Conservation (phyloP, 2,329 filamentous ascomycete species). For the Colletotrichum scovillei region DNA sequence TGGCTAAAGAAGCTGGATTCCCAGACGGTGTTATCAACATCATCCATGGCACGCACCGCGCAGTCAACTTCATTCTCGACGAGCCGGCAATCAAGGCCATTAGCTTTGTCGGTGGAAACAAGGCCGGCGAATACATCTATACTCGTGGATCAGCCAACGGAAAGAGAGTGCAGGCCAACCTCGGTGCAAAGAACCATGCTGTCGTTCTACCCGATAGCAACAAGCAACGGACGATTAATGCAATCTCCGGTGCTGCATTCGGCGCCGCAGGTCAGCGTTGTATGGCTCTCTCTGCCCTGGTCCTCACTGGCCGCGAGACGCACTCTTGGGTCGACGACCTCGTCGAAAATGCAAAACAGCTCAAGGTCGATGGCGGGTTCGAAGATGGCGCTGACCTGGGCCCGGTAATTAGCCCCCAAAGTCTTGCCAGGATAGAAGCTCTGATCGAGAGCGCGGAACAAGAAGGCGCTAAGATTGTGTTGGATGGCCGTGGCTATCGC, state of each 20-base stretch:
- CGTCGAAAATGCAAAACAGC: not conserved
- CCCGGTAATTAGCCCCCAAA: not conserved
- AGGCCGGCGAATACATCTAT: conserved; percentile 77
- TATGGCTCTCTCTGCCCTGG: conserved; percentile 67
- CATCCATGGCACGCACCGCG: conserved; percentile 72
- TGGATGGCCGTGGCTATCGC: not conserved
- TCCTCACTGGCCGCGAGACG: not conserved
- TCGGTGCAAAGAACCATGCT: conserved; percentile 78
- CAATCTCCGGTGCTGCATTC: conserved; percentile 75
- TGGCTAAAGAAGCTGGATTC: conserved; percentile 69
- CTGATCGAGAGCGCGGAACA: not conserved
- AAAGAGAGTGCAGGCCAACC: conserved; percentile 74
- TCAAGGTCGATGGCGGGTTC: not conserved
- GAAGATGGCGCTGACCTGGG: conserved; percentile 62
- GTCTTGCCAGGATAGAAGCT: not conserved
- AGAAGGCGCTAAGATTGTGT: not conserved
- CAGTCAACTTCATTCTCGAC: conserved; percentile 76
- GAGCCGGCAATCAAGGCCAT: conserved; percentile 77
- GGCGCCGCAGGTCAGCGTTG: conserved; percentile 77
- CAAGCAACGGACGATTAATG: conserved; percentile 75
- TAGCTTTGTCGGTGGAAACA: conserved; percentile 76
- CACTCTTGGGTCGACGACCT: not conserved
- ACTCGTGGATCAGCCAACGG: conserved; percentile 75
- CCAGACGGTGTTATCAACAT: conserved; percentile 75
- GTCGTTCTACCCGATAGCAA: conserved; percentile 75